Evolutionary conservation across 179 eudicot species (phyloP), one percentile per base, ranked within the genome.

Genomic region (Corrigiola litoralis): DNA sequence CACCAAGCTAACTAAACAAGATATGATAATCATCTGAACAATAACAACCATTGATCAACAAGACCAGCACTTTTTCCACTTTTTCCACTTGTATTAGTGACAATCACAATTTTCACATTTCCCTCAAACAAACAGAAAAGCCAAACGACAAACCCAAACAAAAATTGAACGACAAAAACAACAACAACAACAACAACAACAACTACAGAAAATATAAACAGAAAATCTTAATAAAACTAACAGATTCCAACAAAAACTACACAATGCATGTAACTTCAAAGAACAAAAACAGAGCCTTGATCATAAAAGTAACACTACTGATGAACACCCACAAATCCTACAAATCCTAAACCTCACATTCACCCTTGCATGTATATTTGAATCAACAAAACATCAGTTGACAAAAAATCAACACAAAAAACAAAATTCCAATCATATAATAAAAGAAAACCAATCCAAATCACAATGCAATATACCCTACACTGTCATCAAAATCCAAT

Each of bases 211-310:
- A 59, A 27, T 2, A 6, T 25, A 27, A 48, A 27, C 13, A 5
- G 12, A 40, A 34, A 20, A 16, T 7, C 41, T 25, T 5, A 20
- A 7, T 4, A 17, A 18, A 29, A 8, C 12, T 16, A 16, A 31
- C 8, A 24, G 12, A 66, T 47, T 40, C 21, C 38, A 55, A 33
- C 40, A 37, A 5, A 23, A 50, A 64, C 51, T 53, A 45, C 38
- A 27, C 28, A 65, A 64, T 75, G 71, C 79, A 75, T 69, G 79
- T 44, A 58, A 47, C 37, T 69, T 64, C 29, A 69, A 69, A 17
- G 18, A 18, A 20, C 44, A 56, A 18, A n/a, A 49, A 38, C 11
- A 71, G 13, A 49, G 6, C 37, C 23, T 18, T 66, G 60, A 76
- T 67, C 65, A 61, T 28, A 5, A 76, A 75, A 16, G 38, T 38